A percentile compares a stretch with the other conserved stretches of the same genome.
These are phyloP conservation scores for Phlegmacium glaucopus DNA, from an alignment of 768 basidiomycete genomes.

Conservation along the genomic window DNA sequence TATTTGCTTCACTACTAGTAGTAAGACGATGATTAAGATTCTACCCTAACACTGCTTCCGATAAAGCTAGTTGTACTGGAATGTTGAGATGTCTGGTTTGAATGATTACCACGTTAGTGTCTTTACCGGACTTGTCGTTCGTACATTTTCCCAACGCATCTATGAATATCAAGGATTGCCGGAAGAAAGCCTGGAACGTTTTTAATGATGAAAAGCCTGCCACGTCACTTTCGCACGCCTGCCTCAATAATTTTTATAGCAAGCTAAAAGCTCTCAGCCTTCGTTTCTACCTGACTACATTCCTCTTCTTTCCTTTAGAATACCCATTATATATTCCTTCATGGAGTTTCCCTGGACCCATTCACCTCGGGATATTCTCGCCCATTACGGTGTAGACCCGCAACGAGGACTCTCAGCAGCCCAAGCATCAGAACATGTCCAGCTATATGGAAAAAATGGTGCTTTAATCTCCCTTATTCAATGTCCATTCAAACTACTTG, in stretches of 20 bases:
- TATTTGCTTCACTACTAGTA: no score
- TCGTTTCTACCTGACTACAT: constrained; percentile 1
- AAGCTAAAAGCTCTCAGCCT: no score
- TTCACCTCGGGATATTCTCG: constrained; percentile 63
- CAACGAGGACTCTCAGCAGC: constrained; percentile 58
- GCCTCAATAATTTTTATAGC: constrained; percentile 21
- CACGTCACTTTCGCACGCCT: constrained; percentile 42
- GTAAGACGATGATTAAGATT: no score
- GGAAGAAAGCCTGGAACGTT: no score
- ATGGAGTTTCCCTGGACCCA: constrained; percentile 83
- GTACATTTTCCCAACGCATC: constrained; percentile 7
- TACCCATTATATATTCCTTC: constrained; percentile 13
- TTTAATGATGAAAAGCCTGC: no score
- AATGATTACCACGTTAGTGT: no score
- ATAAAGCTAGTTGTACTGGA: no score
- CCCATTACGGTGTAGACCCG: constrained; percentile 67
- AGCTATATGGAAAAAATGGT: constrained; percentile 88
- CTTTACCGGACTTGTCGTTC: neutral
- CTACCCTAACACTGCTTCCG: no score
- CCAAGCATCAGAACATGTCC: constrained; percentile 70
- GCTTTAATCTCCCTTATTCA: constrained; percentile 13
- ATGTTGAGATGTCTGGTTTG: no score
- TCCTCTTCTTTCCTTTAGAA: constrained; percentile 6
- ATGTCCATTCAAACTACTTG: neutral
- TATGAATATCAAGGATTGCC: constrained; percentile 10